phyloP scores from a whole-genome alignment of 176 grass and related monocot species.

The Canna indica region DNA sequence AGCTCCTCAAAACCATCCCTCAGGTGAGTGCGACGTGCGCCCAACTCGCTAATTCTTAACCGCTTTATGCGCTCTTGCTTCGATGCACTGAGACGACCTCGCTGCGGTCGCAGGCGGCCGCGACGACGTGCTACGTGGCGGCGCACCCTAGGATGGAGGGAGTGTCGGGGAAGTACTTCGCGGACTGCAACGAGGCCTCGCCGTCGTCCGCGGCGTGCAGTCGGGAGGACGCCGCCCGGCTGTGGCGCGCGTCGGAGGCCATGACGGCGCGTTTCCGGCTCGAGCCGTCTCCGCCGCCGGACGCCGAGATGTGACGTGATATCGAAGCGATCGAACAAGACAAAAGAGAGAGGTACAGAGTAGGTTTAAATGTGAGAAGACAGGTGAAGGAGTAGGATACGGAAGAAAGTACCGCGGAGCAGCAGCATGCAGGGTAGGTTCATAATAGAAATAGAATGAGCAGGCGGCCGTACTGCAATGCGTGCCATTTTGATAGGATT shows the following conservation, averaged over 20 bases:
- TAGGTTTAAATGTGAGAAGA: not conserved
- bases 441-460: not conserved
- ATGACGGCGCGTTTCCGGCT: conserved; percentile 12
- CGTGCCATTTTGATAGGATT: not conserved
- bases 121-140: conserved; percentile 92
- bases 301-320: not conserved
- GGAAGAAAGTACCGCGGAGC: not conserved
- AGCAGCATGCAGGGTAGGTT: not conserved
- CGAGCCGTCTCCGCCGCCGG: not conserved
- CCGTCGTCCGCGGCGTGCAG: conserved; percentile 54
- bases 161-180: conserved; percentile 74
- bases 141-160: conserved; percentile 54
- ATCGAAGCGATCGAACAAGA: too few species aligned
- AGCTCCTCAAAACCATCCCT: conserved; percentile 93
- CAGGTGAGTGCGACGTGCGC: conserved; percentile 43
- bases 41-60: too few species aligned
- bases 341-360: not conserved
- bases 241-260: conserved; percentile 52
- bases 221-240: conserved; percentile 40
- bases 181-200: conserved; percentile 90
- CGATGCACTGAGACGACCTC: too few species aligned
- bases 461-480: not conserved
- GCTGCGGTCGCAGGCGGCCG: conserved; percentile 63
- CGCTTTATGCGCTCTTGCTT: too few species aligned
- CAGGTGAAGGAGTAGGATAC: not conserved